Base-by-base conservation (phyloP, 345 rosid species). In the Lumnitzera racemosa region DNA sequence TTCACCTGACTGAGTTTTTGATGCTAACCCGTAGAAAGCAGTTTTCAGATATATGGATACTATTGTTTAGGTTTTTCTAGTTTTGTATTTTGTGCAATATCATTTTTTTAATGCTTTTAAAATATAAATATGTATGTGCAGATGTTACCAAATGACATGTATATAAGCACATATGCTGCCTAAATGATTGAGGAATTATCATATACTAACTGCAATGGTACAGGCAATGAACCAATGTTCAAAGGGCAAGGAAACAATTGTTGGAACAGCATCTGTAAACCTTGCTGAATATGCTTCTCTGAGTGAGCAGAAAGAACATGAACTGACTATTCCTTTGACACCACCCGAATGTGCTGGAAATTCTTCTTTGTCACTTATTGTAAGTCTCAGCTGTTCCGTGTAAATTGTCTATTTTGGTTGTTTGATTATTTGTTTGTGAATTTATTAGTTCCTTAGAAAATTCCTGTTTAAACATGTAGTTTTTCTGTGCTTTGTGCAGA, bases 281-380 rank as follows among this genome's bases (percentile, higher is more conserved):
- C 78, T 90, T 4, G 86, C 90, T 14, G 90, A 90, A 46, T 86
- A 73, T 64, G 91, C 85, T 17, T 67, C 83, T 66, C 56, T 61
- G 5, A 73, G 78, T 29, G 81, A 73, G 60, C 69, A 83, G 66
- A 72, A 73, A 61, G 80, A 83, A 41, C 73, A 81, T 16, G 88
- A 83, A 56, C 12, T 88, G 14, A 76, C 47, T 61, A 49, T 86
- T 55, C 90, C 94, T 63, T 77, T 88, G 48, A 53, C 64, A 0
- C 67, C 70, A 66, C 62, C 82, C 29, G 55, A 65, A 16, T 76
- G 67, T 49, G 55, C 68, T 50, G 47, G 78, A 46, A 79, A 90
- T 72, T 65, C 67, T 11, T 64, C 53, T 61, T 83, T 85, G 10
- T 68, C 57, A 43, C 91, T 91, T 70, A 73, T 60, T 56, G 98